Evolutionary conservation across 495 filamentous ascomycete genomes (phyloP).

Genomic region (Lasiosphaeria ovina): DNA sequence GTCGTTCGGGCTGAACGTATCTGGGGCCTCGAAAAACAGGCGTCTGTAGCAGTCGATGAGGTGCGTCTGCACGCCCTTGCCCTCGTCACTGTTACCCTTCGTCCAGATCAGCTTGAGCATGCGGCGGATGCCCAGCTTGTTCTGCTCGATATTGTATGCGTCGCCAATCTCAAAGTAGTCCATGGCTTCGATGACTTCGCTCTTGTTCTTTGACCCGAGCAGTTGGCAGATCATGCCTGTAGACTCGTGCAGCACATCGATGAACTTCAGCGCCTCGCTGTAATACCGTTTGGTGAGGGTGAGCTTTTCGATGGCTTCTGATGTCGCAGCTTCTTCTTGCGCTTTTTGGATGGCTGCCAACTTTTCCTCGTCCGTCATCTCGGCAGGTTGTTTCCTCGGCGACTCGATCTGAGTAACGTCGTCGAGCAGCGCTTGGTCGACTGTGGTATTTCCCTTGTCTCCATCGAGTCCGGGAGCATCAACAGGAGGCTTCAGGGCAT

Average conservation of each 20-base stretch:
- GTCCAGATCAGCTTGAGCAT: constrained; percentile 99
- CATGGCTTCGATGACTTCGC: constrained; percentile 97
- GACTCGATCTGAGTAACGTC: constrained; percentile 81
- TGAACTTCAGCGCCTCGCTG: constrained; percentile 86
- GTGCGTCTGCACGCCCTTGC: constrained; percentile 95
- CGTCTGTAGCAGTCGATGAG: constrained; percentile 96
- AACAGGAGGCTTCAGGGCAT: constrained; percentile 73
- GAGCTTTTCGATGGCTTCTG: constrained; percentile 78
- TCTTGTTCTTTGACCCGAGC: constrained; percentile 91
- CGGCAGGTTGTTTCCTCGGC: constrained; percentile 51
- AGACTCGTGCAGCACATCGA: constrained; percentile 84
- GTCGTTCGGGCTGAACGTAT: constrained; percentile 81
- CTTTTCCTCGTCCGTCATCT: constrained; percentile 59
- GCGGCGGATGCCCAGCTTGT: constrained; percentile 81
- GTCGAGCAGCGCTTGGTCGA: constrained; percentile 78
- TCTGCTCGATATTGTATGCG: constrained; percentile 91
- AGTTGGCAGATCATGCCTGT: constrained; percentile 78
- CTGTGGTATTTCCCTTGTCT: constrained; percentile 54
- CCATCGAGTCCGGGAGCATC: constrained; percentile 71
- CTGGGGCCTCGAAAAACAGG: constrained; percentile 92
- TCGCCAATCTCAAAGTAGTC: constrained; percentile 95
- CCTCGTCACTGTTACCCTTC: constrained; percentile 98
- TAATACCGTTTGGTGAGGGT: constrained; percentile 90
- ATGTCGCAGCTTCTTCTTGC: constrained; percentile 62
- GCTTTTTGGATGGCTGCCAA: constrained; percentile 62